phyloP scores from a whole-genome alignment of 208 protist species.

The Trypanosomatidae sp. region DNA sequence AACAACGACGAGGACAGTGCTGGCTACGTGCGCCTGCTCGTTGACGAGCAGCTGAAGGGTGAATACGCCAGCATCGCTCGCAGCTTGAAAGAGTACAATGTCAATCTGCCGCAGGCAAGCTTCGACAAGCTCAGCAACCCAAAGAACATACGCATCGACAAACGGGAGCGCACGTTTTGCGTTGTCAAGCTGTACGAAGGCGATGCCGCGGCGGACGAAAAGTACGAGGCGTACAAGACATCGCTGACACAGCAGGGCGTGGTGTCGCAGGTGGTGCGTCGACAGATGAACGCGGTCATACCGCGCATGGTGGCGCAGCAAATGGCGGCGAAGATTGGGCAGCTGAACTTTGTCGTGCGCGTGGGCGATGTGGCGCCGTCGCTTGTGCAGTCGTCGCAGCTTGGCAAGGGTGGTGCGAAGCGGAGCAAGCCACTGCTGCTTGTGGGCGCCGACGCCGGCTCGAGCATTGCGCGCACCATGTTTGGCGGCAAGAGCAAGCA shows the following conservation, averaged over 20 bases:
- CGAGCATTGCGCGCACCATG: constrained; percentile 2
- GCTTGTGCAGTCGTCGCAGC: not conserved
- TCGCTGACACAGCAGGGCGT: constrained; percentile 7
- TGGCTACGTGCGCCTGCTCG: constrained; percentile 11
- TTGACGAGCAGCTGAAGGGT: constrained; percentile 14
- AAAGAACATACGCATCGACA: not conserved
- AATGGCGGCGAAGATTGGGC: constrained; percentile 26
- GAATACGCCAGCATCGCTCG: not conserved
- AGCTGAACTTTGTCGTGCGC: constrained; percentile 26
- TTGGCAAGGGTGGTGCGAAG: too few relatives aligned
- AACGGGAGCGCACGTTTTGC: constrained; percentile 5
- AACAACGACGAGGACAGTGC: not conserved
- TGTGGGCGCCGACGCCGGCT: constrained; percentile 22
- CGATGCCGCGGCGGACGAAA: constrained; percentile 3
- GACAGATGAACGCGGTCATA: constrained; percentile 11
- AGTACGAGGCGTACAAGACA: constrained; percentile 20
- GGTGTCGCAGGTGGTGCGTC: constrained; percentile 30
- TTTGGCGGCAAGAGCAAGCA: constrained; percentile 4
- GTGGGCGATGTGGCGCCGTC: constrained; percentile 7
- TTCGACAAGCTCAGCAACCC: constrained; percentile 2
- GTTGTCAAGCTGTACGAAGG: constrained; percentile 15
- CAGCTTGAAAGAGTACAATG: constrained; percentile 19
- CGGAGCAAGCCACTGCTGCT: constrained; percentile 11
- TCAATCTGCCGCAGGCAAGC: constrained; percentile 7
- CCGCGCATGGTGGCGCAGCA: constrained; percentile 42